Evolutionary conservation across 2,329 filamentous ascomycete species (phyloP), one percentile per base, ranked within the genome.

Genomic region (Hypoxylon sp.): DNA sequence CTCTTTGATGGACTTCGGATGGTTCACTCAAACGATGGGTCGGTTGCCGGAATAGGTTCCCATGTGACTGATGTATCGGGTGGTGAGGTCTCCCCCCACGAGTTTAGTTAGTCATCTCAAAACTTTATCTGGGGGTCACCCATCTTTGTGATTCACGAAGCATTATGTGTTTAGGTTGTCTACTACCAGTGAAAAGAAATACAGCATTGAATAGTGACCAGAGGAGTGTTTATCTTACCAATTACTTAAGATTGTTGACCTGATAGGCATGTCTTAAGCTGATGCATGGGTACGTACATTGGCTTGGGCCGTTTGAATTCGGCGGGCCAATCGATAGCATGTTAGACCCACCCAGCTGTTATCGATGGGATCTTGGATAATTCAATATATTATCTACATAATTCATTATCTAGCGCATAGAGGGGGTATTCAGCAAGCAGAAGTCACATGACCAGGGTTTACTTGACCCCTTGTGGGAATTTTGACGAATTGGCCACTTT

Each of bases 381-480:
- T 34, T 13, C 30, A 8, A 13, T 32, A 32, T 32, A n/a, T n/a
- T n/a, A n/a, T n/a, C n/a, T n/a, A 8, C 13, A 37, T 37, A 37
- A 37, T n/a, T 37, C 32, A n/a, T 4, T 37, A 5, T 37, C 10
- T n/a, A 7, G 24, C 32, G n/a, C 10, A 34, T 11, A 34, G 30
- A 34, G 30, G 32, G 32, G 15, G 15, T 37, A 37, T 37, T 13
- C 15, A 44, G 6, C 22, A 44, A 34, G 19, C 24, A 30, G 46
- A 15, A 46, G 20, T 64, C 65, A 69, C 62, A 64, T 69, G 67
- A 73, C 71, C 57, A 73, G 72, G 68, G 72, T 60, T 70, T 67
- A 37, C 47, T 62, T 64, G 56, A 15, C 68, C 66, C 46, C 61
- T 62, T 65, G 19, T 13, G 63, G 65, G 50, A 66, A 62, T 44